Evolutionary conservation across 345 rosid species (phyloP).

Genomic region (Populus davidiana): DNA sequence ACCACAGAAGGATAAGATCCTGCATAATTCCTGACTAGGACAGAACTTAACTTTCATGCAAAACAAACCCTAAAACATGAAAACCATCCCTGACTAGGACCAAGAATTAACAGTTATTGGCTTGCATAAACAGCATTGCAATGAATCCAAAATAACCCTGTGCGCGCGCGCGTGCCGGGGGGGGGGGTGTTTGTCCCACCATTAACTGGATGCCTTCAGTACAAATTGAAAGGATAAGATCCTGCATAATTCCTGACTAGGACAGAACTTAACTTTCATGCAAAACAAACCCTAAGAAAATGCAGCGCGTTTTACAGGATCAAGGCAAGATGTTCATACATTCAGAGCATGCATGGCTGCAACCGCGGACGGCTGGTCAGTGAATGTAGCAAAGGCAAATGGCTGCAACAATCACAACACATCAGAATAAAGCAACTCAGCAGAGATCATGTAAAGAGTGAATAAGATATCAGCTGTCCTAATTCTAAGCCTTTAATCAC

Average conservation of each 20-base stretch:
- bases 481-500: neutral
- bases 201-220: neutral
- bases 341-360: constrained; percentile 76
- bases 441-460: neutral
- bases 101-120: neutral
- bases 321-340: constrained; percentile 41
- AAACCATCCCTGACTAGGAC: constrained; percentile 64
- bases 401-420: constrained; percentile 44
- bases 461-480: neutral
- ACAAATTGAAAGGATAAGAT: neutral
- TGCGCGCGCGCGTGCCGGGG: too few relatives aligned
- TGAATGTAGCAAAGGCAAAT: constrained; percentile 79
- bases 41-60: neutral
- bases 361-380: constrained; percentile 67
- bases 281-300: neutral
- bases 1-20: neutral
- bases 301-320: neutral
- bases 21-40: neutral
- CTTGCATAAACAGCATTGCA: neutral
- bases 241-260: neutral
- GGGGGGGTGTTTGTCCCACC: neutral
- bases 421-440: neutral
- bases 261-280: neutral
- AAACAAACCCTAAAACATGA: constrained; percentile 9
- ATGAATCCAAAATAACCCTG: neutral